Base-by-base conservation (phyloP, 805 yeast species). In the Candida broadrunensis region DNA sequence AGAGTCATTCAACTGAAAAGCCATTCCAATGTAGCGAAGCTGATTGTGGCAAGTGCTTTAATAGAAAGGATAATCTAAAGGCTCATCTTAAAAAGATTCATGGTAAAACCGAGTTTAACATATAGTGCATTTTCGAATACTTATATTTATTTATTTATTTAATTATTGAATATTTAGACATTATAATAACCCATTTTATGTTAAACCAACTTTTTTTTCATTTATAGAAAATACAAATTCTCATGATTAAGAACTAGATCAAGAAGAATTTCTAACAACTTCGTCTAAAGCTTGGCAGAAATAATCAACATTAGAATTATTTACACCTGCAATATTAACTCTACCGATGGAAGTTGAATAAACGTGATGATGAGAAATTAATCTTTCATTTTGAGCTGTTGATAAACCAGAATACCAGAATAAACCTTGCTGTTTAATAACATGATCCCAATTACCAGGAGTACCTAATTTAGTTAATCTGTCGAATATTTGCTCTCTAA, bases 1-100 rank as follows among this genome's bases (percentile, higher is more conserved):
- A 79, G 53, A 68, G 77, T 33, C 83, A 78, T 56, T 72, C 80
- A 4, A 63, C 75, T 9, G 83, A 78, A 47, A 78, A 77, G 50
- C 83, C 83, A 6, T 78, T 67, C 49, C 71, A 65, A 43, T 78
- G 83, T 54, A 73, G 75, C 37, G 72, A 72, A 48, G 65, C 65
- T 3, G 63, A 69, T 30, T 78, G 83, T 55, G 75, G 75, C 18
- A 76, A 77, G 55, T 58, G 81, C 43, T 78, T 78, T 57, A 78
- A 78, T 54, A 58, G 83, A 47, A 78, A 77, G 54, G 83, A 78
- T 51, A 78, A 78, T 52, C 63, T 78, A 49, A 78, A 78, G 55
- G 81, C 79, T 17, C 83, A 78, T 60, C 61, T 80, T 52, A 76
- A 81, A 55, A 81, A 81, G 55, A 80, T 80, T 35, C 87, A 81